These are phyloP conservation scores for Plenodomus tracheiphilus DNA, from an alignment of 2,329 filamentous ascomycete genomes.

Conservation along the genomic window DNA sequence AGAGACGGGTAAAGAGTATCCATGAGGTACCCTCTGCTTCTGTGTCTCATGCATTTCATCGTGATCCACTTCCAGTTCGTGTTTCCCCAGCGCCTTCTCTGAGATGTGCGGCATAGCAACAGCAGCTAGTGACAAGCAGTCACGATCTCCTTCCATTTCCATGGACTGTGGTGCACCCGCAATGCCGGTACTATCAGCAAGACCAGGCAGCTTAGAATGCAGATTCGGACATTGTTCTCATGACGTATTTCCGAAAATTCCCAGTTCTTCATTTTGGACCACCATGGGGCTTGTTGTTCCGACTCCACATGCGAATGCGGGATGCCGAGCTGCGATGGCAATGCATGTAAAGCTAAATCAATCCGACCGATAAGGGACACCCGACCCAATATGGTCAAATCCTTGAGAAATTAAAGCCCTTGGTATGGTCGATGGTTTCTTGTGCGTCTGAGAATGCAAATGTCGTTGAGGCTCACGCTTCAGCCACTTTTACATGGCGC, in stretches of 20 bases:
- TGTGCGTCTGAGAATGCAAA: neutral
- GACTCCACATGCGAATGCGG: neutral
- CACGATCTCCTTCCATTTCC: neutral
- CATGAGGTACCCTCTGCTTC: neutral
- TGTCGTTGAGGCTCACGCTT: neutral
- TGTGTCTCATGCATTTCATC: neutral
- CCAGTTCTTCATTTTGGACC: too few species aligned
- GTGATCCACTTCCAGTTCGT: neutral
- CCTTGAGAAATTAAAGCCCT: neutral
- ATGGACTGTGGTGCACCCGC: neutral
- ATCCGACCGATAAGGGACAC: neutral
- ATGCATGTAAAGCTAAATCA: neutral
- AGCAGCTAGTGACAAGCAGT: neutral
- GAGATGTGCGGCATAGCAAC: too few species aligned
- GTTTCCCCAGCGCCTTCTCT: neutral
- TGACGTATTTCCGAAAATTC: too few species aligned
- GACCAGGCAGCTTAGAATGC: neutral
- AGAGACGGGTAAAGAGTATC: too few species aligned
- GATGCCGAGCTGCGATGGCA: neutral
- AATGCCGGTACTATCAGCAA: neutral
- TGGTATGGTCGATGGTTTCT: neutral
- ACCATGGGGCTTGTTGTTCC: neutral
- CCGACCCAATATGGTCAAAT: neutral
- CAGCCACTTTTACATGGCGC: neutral
- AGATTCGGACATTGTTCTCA: too few species aligned